Base-by-base conservation (phyloP, 176 grass and related monocot species). In the Pontederia crassipes region DNA sequence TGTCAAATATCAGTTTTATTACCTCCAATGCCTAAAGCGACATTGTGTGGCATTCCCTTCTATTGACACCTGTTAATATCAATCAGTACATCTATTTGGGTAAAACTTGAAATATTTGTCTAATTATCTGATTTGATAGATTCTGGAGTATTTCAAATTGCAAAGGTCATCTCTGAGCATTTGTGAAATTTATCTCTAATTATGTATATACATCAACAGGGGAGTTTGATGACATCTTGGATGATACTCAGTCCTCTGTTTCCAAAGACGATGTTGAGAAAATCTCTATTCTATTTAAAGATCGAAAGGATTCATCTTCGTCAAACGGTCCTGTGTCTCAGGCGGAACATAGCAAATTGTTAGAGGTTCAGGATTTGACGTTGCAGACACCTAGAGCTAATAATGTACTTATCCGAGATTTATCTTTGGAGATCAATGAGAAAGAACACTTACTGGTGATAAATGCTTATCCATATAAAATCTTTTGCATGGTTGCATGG, bases 151-250 rank as follows among this genome's bases (percentile, higher is more conserved):
- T 40, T 40, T 40, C 32, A 40, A 40, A 40, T 65, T 24, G 2
- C 47, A 12, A 46, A 32, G 3, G 10, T 65, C 4, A 58, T 75
- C 8, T 45, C 17, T 29, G 9, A 29, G 58, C 24, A 60, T 52
- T 17, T 55, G 17, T 45, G 62, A 8, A 49, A 80, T 46, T n/a
- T 57, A 9, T 66, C 20, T 17, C 47, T 28, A 53, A 14, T 29
- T 15, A 16, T 56, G 46, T 11, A 27, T 45, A 14, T 35, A 9
- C 56, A n/a, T 57, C 10, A 64, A 20, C 62, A 97, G 87, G 87
- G 74, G 92, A 97, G 70, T 97, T 91, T 63, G 81, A 97, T 74
- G 92, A 91, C 68, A 24, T 91, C 49, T 79, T 97, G 72, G 92
- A 90, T 76, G 84, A 64, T 58, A 80, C 70, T 51, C 67, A 75